Percentiles rank a stretch among this genome's conserved stretches.
phyloP scores from a whole-genome alignment of 140 eudicot genomes.

The Cichorium intybus region DNA sequence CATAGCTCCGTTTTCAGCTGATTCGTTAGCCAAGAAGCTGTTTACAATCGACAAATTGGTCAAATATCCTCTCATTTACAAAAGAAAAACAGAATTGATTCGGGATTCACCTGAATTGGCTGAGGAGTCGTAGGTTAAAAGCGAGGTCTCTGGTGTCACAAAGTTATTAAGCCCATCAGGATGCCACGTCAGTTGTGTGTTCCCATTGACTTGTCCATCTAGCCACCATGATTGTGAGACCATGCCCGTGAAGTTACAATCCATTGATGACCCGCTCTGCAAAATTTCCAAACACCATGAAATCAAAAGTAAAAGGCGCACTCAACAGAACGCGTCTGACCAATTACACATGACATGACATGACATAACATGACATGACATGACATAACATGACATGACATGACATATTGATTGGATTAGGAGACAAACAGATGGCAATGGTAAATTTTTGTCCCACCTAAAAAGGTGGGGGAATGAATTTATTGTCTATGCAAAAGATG shows the following conservation, averaged over 20 bases:
- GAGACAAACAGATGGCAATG: neutral
- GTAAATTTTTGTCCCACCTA: neutral
- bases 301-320: neutral
- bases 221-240: slow-evolving; percentile 41
- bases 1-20: slow-evolving; percentile 70
- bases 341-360: too few species aligned
- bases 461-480: neutral
- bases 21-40: slow-evolving; percentile 60
- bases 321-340: too few species aligned
- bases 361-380: too few species aligned
- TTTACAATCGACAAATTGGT: neutral
- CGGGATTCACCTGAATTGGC: slow-evolving; percentile 45
- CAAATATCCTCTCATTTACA: neutral
- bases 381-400: too few species aligned
- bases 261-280: slow-evolving; percentile 44
- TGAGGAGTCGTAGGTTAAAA: slow-evolving; percentile 46
- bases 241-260: slow-evolving; percentile 37
- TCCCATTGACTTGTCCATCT: slow-evolving; percentile 47
- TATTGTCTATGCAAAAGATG: too few species aligned
- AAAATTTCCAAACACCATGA: neutral
- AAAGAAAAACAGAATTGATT: neutral
- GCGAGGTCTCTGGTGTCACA: slow-evolving; percentile 45
- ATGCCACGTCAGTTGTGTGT: slow-evolving; percentile 44
- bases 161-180: slow-evolving; percentile 37
- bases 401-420: too few species aligned